phyloP scores from a whole-genome alignment of 495 filamentous ascomycete genomes.

The Glarea lozoyensis region DNA sequence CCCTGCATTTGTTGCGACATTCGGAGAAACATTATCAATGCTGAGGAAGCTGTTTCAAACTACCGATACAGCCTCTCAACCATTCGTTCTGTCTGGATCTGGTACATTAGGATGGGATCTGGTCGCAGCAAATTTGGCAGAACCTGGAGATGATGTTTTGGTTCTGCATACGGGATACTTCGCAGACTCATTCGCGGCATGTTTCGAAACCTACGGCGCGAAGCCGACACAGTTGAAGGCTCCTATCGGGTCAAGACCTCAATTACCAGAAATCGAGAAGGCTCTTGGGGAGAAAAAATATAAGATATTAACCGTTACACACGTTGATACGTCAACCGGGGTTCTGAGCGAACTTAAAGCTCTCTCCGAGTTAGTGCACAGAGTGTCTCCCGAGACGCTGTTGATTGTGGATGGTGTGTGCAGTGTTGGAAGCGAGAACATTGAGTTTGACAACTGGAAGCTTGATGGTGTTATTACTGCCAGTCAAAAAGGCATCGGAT shows the following conservation, averaged over 20 bases:
- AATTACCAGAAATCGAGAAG: conserved; percentile 75
- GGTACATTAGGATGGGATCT: conserved; percentile 96
- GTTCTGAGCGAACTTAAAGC: conserved; percentile 85
- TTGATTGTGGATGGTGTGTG: conserved; percentile 93
- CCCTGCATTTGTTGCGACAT: conserved; percentile 76
- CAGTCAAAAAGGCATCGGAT: conserved; percentile 92
- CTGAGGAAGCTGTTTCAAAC: conserved; percentile 91
- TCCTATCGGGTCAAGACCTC: conserved; percentile 80
- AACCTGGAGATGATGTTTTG: conserved; percentile 80
- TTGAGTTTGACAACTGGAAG: conserved; percentile 89
- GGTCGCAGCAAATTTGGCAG: conserved; percentile 81
- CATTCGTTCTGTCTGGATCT: conserved; percentile 87
- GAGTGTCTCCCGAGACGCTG: conserved; percentile 82
- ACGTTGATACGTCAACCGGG: conserved; percentile 95
- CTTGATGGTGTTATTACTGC: conserved; percentile 91
- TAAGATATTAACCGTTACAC: conserved; percentile 87
- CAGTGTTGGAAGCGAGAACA: conserved; percentile 92
- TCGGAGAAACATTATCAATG: conserved; percentile 81
- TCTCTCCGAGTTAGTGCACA: conserved; percentile 70
- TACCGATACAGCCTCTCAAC: conserved; percentile 69
- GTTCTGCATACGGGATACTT: conserved; percentile 97
- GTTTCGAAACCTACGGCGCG: conserved; percentile 82
- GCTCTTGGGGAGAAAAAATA: conserved; percentile 82
- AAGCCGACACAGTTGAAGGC: conserved; percentile 83
- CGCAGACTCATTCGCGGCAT: conserved; percentile 88